Base-by-base conservation (phyloP, 768 basidiomycete genomes). In the Cyclocybe cylindracea region DNA sequence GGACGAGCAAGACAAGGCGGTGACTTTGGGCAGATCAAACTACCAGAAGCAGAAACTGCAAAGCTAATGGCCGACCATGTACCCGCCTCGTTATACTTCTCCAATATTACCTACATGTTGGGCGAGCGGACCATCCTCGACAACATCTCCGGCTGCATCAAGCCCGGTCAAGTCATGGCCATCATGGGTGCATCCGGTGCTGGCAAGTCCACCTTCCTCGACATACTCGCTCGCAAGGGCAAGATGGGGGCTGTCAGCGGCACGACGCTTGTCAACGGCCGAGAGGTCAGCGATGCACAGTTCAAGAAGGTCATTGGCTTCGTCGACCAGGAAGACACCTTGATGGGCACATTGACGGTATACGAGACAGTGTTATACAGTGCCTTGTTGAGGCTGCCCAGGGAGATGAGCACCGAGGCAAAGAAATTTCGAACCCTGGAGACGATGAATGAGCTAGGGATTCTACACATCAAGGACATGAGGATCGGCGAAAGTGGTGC, bases 181-280 rank as follows among this genome's bases (percentile, higher is more conserved):
- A 91, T 98, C 60, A 94, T 98, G 89, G 96, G 96, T 53, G 93
- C 94, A 0, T 96, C 94, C 0, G 96, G 95, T 14, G 94, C 95
- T 0, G 96, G 96, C 40, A 98, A 98, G 70, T 95, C 94, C 2
- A 98, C 97, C 0, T 81, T 98, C 61, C 85, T 99, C 41, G 97
- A 99, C 65, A 95, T 98, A 55, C 84, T 99, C 14, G 97, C 96
- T 8, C 79, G 91, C 46, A 95, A 94, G 70, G 73, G 80, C 56
- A 98, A 98, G 73, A 78, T 87, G 10, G 97, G 97, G 0, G 51
- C 61, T 1, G 89, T 95, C 6, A 66, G 70, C 34, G 95, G 95
- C 2, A 78, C 78, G 29, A 87, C 86, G 35, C 80, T 92, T 14
- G 85, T 98, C 46, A 98, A 98, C 62, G 95, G 96, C 0, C 78